Base-by-base conservation (phyloP, 768 basidiomycete genomes). In the Tephrocybe rancida region DNA sequence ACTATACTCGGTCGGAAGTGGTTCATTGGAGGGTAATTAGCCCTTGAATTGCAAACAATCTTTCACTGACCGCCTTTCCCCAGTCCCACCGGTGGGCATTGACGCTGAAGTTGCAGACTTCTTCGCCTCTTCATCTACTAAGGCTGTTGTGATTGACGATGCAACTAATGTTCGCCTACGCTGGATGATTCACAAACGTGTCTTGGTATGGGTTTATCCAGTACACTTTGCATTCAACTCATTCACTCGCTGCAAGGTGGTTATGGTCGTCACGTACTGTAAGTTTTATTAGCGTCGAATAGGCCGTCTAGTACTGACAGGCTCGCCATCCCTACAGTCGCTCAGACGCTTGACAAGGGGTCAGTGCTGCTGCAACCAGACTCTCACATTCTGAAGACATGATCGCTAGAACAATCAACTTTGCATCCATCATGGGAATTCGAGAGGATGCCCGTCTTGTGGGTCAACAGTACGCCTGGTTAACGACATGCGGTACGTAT, bases 391-490 rank as follows among this genome's bases (percentile, higher is more conserved):
- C 51, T 18, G 6, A 30, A 38, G 25, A 38, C 13, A 43, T 30
- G n/a, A 13, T 51, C 11, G 16, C 5, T 41, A 76, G 76, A 32
- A 76, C 76, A 25, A 68, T 78, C 30, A 78, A 74, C 52, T 77
- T 77, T 59, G 75, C 77, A 3, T 75, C 73, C 13, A 78, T 77
- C 45, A 78, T 78, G 77, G 78, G 76, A 3, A 76, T 79, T 35
- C 62, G 62, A 6, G 61, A 70, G 52, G 79, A 81, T 56, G 73
- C 74, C 4, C 56, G 73, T 42, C 73, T 83, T 18, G 64, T 69
- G 26, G 80, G 81, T 0, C 79, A 82, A 62, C 70, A 79, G 60
- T 81, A 81, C 57, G 72, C 75, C 4, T 77, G 78, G 73, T 59
- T 79, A 6, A 77, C 77, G 13, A 77, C 77, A 39, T 79, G 77